Evolutionary conservation across 2,329 filamentous ascomycete genomes (phyloP), one percentile per base, ranked within the genome.

Genomic region (Tolypocladium inflatum): DNA sequence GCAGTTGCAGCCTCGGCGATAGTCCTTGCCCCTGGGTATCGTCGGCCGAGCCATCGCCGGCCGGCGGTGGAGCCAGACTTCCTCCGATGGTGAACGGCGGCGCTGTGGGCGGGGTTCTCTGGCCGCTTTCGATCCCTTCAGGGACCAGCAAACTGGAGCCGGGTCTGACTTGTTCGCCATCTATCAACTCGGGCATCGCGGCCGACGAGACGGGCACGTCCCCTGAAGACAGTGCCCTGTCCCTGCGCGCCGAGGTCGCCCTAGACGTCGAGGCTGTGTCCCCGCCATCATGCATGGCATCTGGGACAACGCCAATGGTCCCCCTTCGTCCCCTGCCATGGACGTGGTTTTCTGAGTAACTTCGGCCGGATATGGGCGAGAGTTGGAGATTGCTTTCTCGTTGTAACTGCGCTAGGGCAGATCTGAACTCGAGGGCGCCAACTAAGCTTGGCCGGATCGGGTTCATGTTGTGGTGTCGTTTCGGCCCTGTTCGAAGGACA

Each of bases 371-470:
- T 60, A 96, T 85, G 2, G 86, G 82, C 50, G 85, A 82, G 21
- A 88, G 81, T 64, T 86, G 85, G 33, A 89, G 83, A 62, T 90
- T 94, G 67, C 89, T 84, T 58, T 91, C 89, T 63, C 86, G 89
- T 66, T 95, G 87, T 58, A 99, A 75, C 3, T 91, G 91, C n/a
- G 90, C 88, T 52, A 99, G 77, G 3, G 96, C 88, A 2, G 93
- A 93, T 65, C 92, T 84, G 66, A 99, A 99, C 73, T 99, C 94
- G 58, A 99, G 78, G 10, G 90, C 94, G 50, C 94, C 94, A 4
- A 99, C 88, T 53, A 99, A 77, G 76, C 94, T 97, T 1, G 94
- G 93, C 50, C 94, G 83, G 61, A 99, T 97, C 0, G 91, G 89
- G 8, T 87, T 93, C 60, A 92, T 82, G 19, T 41, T 55, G 38